These are phyloP conservation scores for Penicillium polonicum DNA, from an alignment of 2,329 filamentous ascomycete species.

Conservation along the genomic window DNA sequence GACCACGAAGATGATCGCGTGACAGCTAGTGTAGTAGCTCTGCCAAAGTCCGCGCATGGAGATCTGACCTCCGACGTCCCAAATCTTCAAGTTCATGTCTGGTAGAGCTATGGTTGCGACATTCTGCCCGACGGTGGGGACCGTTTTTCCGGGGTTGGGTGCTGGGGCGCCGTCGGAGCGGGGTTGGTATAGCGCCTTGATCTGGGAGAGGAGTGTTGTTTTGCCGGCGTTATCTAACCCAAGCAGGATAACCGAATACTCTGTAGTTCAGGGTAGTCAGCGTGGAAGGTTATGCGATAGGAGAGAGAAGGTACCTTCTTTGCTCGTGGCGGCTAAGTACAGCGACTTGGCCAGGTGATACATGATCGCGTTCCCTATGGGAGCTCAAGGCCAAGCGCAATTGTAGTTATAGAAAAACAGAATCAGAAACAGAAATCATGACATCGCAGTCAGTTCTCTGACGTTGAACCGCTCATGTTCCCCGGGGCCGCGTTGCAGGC, in stretches of 20 bases:
- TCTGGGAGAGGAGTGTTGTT: conserved; percentile 95
- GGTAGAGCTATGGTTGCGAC: conserved; percentile 86
- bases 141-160: conserved; percentile 72
- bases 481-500: conserved; percentile 16
- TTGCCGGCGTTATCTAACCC: conserved; percentile 98
- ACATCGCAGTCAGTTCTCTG: conserved; percentile 15
- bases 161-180: conserved; percentile 42
- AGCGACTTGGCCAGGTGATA: conserved; percentile 95
- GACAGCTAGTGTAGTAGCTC: conserved; percentile 88
- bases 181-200: conserved; percentile 76
- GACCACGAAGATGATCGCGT: conserved; percentile 97
- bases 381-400: conserved; percentile 20
- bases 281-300: background rate
- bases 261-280: conserved; percentile 46
- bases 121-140: conserved; percentile 96
- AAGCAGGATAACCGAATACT: conserved; percentile 95
- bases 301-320: conserved; percentile 67
- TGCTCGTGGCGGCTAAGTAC: conserved; percentile 92
- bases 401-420: background rate
- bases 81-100: conserved; percentile 97
- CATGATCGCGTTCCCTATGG: conserved; percentile 55
- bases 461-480: background rate
- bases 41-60: conserved; percentile 89
- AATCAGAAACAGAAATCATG: conserved; percentile 17
- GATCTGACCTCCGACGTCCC: conserved; percentile 95